phyloP scores from a whole-genome alignment of 2,329 filamentous ascomycete genomes.

The Colletotrichum phormii region DNA sequence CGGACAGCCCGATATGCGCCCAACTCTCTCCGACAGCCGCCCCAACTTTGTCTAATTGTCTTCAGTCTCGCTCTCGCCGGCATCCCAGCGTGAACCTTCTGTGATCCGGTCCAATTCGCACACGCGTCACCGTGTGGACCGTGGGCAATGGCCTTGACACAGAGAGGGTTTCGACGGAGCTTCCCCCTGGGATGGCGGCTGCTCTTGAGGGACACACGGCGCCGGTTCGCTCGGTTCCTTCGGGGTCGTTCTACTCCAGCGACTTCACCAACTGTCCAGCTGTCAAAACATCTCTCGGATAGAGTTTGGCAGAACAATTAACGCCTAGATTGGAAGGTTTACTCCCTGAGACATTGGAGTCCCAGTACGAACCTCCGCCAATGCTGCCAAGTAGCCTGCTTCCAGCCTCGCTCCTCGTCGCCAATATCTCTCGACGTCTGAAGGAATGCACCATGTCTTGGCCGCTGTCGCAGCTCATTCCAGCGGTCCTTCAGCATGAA shows the following conservation, averaged over 20 bases:
- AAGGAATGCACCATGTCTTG: conserved; percentile 11
- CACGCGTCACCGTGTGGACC: conserved; percentile 25
- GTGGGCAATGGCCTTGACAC: conserved; percentile 24
- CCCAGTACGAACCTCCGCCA: conserved; percentile 6
- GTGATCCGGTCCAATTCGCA: conserved; percentile 13
- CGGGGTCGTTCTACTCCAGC: conserved; percentile 1
- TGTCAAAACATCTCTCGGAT: background rate
- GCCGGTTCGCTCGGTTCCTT: conserved; percentile 3
- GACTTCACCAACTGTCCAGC: background rate
- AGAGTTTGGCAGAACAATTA: conserved; percentile 17
- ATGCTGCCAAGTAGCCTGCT: conserved; percentile 9
- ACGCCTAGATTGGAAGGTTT: conserved; percentile 18
- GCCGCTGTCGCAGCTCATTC: conserved; percentile 4
- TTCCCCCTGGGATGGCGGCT: conserved; percentile 16
- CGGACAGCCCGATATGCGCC: conserved; percentile 4
- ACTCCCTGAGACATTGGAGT: conserved; percentile 23
- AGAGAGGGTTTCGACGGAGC: conserved; percentile 32
- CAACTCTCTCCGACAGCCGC: background rate
- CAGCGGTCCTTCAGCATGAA: background rate
- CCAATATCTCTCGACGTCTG: conserved; percentile 12
- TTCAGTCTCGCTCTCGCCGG: conserved; percentile 9
- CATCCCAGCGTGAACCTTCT: conserved; percentile 25
- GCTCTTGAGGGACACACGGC: background rate
- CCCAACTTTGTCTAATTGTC: conserved; percentile 24
- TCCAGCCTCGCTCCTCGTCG: conserved; percentile 16